phyloP scores from a whole-genome alignment of 2,329 filamentous ascomycete genomes.

The Claviceps sp. region DNA sequence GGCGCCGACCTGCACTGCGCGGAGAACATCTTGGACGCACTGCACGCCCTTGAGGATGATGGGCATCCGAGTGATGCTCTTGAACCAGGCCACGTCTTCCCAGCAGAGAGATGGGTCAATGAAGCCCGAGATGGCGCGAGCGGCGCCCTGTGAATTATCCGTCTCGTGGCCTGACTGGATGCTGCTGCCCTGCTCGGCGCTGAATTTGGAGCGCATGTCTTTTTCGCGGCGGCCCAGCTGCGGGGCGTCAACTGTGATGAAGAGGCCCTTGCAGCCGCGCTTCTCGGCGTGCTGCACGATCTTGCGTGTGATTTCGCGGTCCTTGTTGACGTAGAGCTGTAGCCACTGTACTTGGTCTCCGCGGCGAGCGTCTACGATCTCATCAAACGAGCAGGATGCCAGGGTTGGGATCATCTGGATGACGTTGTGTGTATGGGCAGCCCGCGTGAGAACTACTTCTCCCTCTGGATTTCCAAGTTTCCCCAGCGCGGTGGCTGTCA shows the following conservation, averaged over 20 bases:
- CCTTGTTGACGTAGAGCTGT: slow-evolving; percentile 94
- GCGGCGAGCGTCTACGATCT: slow-evolving; percentile 74
- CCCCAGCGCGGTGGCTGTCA: slow-evolving; percentile 88
- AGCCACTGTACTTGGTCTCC: slow-evolving; percentile 88
- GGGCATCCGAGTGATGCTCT: slow-evolving; percentile 80
- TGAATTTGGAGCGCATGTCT: slow-evolving; percentile 92
- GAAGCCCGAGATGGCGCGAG: slow-evolving; percentile 87
- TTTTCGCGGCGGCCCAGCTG: slow-evolving; percentile 92
- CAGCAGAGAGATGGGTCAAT: slow-evolving; percentile 91
- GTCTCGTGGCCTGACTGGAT: slow-evolving; percentile 67
- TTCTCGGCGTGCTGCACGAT: slow-evolving; percentile 87
- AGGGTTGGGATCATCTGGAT: slow-evolving; percentile 98
- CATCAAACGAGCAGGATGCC: slow-evolving; percentile 93
- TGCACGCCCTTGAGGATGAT: slow-evolving; percentile 96
- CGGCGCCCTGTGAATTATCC: slow-evolving; percentile 82
- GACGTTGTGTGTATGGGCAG: slow-evolving; percentile 73
- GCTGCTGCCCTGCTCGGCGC: slow-evolving; percentile 63
- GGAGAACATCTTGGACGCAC: slow-evolving; percentile 85
- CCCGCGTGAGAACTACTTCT: slow-evolving; percentile 79
- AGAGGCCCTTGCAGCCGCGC: slow-evolving; percentile 86
- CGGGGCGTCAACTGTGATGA: slow-evolving; percentile 96
- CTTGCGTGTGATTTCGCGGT: slow-evolving; percentile 75
- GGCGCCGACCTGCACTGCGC: slow-evolving; percentile 68
- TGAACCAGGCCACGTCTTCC: slow-evolving; percentile 92
- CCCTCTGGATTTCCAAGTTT: slow-evolving; percentile 91